A percentile compares a stretch with the other conserved stretches of the same genome.
Conservation (phyloP, 1,284 basidiomycete genomes). For the Entoloma clypeatum region DNA sequence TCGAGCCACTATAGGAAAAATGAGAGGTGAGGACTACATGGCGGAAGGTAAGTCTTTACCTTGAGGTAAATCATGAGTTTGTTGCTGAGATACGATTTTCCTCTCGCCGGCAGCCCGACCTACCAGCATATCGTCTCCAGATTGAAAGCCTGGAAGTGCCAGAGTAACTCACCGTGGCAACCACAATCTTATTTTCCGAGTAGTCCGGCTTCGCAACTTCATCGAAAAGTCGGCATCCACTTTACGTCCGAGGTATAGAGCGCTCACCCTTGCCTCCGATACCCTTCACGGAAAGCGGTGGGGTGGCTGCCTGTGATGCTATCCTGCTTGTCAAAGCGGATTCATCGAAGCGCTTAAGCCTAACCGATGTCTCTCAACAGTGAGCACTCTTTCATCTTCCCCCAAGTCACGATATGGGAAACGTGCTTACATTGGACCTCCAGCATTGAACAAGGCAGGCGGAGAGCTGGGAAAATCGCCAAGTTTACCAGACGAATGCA, state of each 20-base stretch:
- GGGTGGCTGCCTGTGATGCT: constrained; percentile 66
- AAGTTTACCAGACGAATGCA: constrained; percentile 34
- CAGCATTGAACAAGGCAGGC: constrained; percentile 43
- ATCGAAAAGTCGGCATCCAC: constrained; percentile 7
- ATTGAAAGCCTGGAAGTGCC: background rate
- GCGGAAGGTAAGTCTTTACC: constrained; percentile 22
- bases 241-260: constrained; percentile 3
- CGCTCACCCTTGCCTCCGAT: constrained; percentile 74
- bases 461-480: constrained; percentile 37
- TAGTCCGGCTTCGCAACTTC: constrained; percentile 95
- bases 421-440: constrained; percentile 40
- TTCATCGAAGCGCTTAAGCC: constrained; percentile 78
- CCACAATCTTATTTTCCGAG: constrained; percentile 96
- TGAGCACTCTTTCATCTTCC: background rate
- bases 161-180: constrained; percentile 78
- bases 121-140: constrained; percentile 13
- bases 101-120: constrained; percentile 39
- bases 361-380: constrained; percentile 24
- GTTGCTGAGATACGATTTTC: constrained; percentile 45
- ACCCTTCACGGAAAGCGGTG: constrained; percentile 74
- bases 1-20: constrained; percentile 81
- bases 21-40: constrained; percentile 3
- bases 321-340: constrained; percentile 63
- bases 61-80: constrained; percentile 45
- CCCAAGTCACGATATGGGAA: background rate